Evolutionary conservation across 441 rosid genomes (phyloP), one percentile per base, ranked within the genome.

Genomic region (Omphalea diandra): DNA sequence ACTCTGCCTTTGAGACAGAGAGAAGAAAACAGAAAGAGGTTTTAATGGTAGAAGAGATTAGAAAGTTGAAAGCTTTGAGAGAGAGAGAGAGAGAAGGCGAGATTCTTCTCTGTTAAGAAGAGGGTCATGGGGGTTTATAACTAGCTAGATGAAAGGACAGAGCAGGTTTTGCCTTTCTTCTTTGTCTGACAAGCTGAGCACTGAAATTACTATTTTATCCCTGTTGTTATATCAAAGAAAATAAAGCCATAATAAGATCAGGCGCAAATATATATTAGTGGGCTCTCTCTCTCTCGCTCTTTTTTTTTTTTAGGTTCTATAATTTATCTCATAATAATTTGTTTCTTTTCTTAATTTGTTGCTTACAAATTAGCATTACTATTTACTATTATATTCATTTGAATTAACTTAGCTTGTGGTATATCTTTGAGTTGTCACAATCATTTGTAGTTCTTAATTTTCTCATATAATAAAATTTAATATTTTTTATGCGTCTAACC

Each of bases 121-220:
- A 27, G 38, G 18, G 40, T 55, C 60, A 62, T 26, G 59, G 67
- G 67, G 58, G 69, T 27, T 63, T 73, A 59, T 70, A 73, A 26
- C 40, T 38, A 68, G 74, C 26, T 20, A 15, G 40, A 33, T 33
- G 69, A 69, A 69, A 32, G 59, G 77, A 58, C 73, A 50, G 40
- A 31, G 12, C 33, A 38, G 43, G 49, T 6, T 27, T 67, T 44
- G 54, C 69, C 54, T 71, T 60, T 43, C 65, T 59, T 41, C 55
- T 55, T 38, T 17, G 40, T 11, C 36, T 40, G 58, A 41, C 24
- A 7, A 18, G 26, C 57, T 35, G 11, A 15, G n/a, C 4, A 2
- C 0, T 20, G 12, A 36, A 49, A 75, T 75, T 72, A 69, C 75
- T 24, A 52, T 29, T 31, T 24, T 46, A 10, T 20, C 77, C 79